phyloP scores from a whole-genome alignment of 352 stramenopile genomes.

The Blastocystis sp. region DNA sequence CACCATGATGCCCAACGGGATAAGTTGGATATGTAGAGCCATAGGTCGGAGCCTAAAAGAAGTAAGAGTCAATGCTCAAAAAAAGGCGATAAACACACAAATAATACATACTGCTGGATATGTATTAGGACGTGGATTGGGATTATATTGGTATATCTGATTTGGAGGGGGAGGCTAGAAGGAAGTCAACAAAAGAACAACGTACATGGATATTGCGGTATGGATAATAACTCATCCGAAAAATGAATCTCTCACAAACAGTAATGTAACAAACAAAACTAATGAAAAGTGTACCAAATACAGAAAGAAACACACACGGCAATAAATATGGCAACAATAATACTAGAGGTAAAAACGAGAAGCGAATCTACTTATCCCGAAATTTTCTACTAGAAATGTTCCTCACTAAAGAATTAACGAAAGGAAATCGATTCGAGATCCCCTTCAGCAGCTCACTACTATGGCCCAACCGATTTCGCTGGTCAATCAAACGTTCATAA shows the following conservation, averaged over 20 bases:
- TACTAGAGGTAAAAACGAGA: neutral
- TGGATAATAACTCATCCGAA: neutral
- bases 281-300: conserved; percentile 51
- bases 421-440: neutral
- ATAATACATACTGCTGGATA: neutral
- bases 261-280: neutral
- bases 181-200: neutral
- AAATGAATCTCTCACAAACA: neutral
- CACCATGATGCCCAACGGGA: too few relatives aligned
- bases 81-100: neutral
- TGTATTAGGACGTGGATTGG: neutral
- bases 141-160: neutral
- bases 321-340: conserved; percentile 48
- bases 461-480: neutral
- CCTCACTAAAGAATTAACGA: neutral
- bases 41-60: neutral
- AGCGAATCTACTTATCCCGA: neutral
- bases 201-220: too few relatives aligned
- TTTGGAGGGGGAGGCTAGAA: neutral
- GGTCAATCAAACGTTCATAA: neutral
- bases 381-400: neutral
- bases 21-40: too few relatives aligned
- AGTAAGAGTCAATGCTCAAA: neutral
- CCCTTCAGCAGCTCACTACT: neutral
- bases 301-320: conserved; percentile 44